Evolutionary conservation across 805 yeast species (phyloP), one percentile per base, ranked within the genome.

Genomic region (Phaffomyces thermotolerans): DNA sequence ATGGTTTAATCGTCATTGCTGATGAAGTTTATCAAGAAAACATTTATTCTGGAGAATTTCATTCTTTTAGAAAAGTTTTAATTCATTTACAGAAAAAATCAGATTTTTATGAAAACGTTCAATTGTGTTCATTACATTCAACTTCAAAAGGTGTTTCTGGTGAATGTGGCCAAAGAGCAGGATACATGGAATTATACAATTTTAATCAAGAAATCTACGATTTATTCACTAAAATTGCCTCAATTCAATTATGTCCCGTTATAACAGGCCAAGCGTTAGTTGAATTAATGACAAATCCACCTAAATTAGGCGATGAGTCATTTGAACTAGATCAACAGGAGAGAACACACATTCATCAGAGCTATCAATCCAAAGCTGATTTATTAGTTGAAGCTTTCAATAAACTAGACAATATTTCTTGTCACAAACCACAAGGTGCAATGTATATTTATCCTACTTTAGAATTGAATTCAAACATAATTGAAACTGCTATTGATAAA

Each of bases 161-260:
- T 50, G 99, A 93, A 67, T 93, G 99, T 74, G 99, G 99, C 48
- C 99, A 93, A 70, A 81, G 99, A 67, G 99, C 98, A 56, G 99
- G 99, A 6, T 93, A 90, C 71, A 85, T 93, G 93, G 99, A 93
- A 66, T 67, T 90, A 8, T 75, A 82, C 10, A 96, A 96, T 1
- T 85, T 93, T 65, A 68, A 74, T 13, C 71, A 70, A 4, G 89
- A 83, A 37, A 81, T 90, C 15, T 67, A 72, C 54, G 84, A 78
- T 27, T 75, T 85, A 43, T 72, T 93, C 42, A 72, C 84, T 64
- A 93, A 93, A 67, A 69, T 95, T 53, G 95, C 95, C 15, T 84
- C 95, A 12, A 89, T 93, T 52, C 82, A 93, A 27, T 72, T 93
- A 44, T 93, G 99, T 63, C 91, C 98, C 0, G 96, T 88, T 1